Evolutionary conservation across 495 filamentous ascomycete genomes (phyloP), one percentile per base, ranked within the genome.

Genomic region (Neurospora sp.): DNA sequence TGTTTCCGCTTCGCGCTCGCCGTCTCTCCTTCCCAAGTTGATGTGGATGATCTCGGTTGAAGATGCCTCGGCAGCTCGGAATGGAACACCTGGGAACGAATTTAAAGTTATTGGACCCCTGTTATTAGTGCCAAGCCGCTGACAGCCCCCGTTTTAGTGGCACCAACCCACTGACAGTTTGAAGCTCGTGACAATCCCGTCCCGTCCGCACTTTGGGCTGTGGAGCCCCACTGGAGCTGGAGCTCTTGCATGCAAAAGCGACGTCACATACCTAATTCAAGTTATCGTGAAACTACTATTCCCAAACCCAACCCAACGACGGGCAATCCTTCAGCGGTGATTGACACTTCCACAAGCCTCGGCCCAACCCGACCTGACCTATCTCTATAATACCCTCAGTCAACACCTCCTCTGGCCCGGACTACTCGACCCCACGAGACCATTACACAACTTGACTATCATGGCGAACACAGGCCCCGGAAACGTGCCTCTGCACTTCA

Each of bases 401-500:
- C 53, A 61, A 1, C 2, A 61, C 53, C 53, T 61, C 5, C 53
- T 31, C 53, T 61, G 18, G n/a, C 14, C n/a, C 44, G 7, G 41
- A 53, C 46, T 22, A 31, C 53, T 65, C 27, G 53, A 53, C 46
- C 20, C 4, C 46, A 14, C 1, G 20, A 10, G 12, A 18, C 14
- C 27, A 61, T 61, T 3, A 31, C 27, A 35, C 31, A 65, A 31
- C 53, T 18, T 8, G 53, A 65, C 53, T 16, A 35, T 14, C 31
- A 65, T 65, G 53, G 11, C 53, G 27, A 65, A 65, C 53, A 18
- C 53, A 35, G 27, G 27, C 12, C 53, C 53, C 53, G 53, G 42
- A 35, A 65, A 65, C 14, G 53, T 82, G 71, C 85, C 85, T 22
- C 77, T 86, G 40, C 44, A 76, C 69, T 85, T 82, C 76, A 81